These are phyloP conservation scores for Podila verticillata DNA, from an alignment of 192 early-diverging fungal genomes.

Conservation along the genomic window DNA sequence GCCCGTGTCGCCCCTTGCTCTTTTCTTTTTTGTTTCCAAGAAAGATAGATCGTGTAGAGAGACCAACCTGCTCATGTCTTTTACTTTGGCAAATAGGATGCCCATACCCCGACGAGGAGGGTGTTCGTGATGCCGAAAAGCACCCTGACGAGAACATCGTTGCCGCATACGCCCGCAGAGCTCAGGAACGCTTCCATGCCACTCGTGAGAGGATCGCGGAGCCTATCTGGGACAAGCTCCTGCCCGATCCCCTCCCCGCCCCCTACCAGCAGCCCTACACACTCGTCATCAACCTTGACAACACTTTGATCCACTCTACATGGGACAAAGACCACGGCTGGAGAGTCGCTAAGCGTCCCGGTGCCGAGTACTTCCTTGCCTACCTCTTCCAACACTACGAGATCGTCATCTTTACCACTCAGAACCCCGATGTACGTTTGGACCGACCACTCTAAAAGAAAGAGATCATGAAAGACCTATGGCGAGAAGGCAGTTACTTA, in stretches of 20 bases:
- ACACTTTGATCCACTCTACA: slow-evolving; percentile 91
- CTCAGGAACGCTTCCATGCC: slow-evolving; percentile 30
- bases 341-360: slow-evolving; percentile 96
- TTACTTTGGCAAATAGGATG: slow-evolving; percentile 3
- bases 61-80: neutral
- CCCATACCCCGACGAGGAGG: slow-evolving; percentile 39
- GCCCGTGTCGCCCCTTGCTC: neutral
- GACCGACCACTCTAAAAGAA: neutral
- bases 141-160: slow-evolving; percentile 27
- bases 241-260: slow-evolving; percentile 90
- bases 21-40: neutral
- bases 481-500: neutral
- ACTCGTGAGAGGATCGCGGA: slow-evolving; percentile 58
- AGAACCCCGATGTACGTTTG: slow-evolving; percentile 78
- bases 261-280: slow-evolving; percentile 91
- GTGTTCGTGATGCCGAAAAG: slow-evolving; percentile 26
- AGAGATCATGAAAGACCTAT: neutral
- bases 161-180: slow-evolving; percentile 14
- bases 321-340: slow-evolving; percentile 98
- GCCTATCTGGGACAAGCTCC: slow-evolving; percentile 86
- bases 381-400: slow-evolving; percentile 94
- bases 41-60: neutral
- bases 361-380: slow-evolving; percentile 93
- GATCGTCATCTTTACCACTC: slow-evolving; percentile 94
- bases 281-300: slow-evolving; percentile 94